These are phyloP conservation scores for Tulasnella sp. DNA, from an alignment of 768 basidiomycete genomes.

Conservation along the genomic window DNA sequence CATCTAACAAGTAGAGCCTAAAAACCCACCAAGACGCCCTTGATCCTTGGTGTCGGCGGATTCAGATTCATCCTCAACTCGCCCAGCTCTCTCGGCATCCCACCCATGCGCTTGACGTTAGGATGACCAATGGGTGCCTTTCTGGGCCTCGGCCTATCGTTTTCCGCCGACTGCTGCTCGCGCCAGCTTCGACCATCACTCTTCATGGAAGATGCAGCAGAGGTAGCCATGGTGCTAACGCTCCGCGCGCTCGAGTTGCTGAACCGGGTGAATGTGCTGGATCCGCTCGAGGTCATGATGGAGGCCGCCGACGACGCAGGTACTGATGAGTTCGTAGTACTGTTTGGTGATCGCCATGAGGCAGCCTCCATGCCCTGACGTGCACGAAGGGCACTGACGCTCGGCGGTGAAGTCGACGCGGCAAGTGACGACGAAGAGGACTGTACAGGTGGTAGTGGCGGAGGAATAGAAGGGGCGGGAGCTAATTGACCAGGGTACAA, in stretches of 20 bases:
- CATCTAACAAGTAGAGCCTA: too few species aligned
- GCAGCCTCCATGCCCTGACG: neutral
- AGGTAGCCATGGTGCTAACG: conserved; percentile 71
- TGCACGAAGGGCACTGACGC: neutral
- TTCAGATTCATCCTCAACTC: conserved; percentile 58
- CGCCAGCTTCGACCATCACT: conserved; percentile 2
- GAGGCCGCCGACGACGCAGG: conserved; percentile 49
- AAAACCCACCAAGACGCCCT: conserved; percentile 6
- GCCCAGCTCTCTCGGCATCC: conserved; percentile 65
- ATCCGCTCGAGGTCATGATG: conserved; percentile 8
- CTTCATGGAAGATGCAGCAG: conserved; percentile 45
- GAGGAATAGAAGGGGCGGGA: too few species aligned
- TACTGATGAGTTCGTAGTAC: neutral
- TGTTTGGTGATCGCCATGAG: neutral
- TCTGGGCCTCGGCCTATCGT: conserved; percentile 13
- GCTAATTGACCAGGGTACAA: too few species aligned
- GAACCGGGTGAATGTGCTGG: conserved; percentile 52
- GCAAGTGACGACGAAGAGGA: neutral
- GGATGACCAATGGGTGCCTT: conserved; percentile 22
- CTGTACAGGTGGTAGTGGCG: neutral
- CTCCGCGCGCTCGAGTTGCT: conserved; percentile 66
- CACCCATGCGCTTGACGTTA: conserved; percentile 75
- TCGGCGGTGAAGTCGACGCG: neutral
- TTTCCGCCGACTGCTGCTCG: neutral
- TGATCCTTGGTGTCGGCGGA: conserved; percentile 25